A percentile compares a stretch with the other conserved stretches of the same genome.
These are phyloP conservation scores for Avicennia marina DNA, from an alignment of 257 asterid genomes.

Conservation along the genomic window DNA sequence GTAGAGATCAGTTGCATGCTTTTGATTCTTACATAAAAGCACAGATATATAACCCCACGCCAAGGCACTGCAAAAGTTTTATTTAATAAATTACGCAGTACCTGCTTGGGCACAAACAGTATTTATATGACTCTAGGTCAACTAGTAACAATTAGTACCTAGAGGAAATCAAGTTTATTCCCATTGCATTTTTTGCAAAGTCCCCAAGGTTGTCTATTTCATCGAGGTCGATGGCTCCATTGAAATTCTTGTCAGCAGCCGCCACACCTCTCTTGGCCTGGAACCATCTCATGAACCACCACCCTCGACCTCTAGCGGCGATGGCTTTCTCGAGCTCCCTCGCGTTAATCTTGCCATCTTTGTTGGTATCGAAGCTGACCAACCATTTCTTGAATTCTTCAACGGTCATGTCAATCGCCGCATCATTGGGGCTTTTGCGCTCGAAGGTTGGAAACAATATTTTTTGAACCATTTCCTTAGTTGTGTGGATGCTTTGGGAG, in stretches of 20 bases:
- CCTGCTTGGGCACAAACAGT: no score
- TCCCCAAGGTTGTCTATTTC: slow-evolving; percentile 31
- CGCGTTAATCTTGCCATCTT: slow-evolving; percentile 23
- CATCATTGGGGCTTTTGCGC: no score
- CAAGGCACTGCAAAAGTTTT: no score
- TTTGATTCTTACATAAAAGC: no score
- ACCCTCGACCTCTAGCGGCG: slow-evolving; percentile 7
- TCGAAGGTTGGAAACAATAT: slow-evolving; percentile 11
- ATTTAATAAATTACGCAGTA: no score
- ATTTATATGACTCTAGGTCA: no score
- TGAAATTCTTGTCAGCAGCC: slow-evolving; percentile 21
- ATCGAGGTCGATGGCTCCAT: slow-evolving; percentile 33
- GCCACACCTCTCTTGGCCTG: slow-evolving; percentile 30
- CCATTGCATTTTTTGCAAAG: slow-evolving; percentile 30
- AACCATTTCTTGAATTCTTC: slow-evolving; percentile 40
- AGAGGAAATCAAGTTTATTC: slow-evolving; percentile 14
- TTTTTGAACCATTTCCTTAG: neutral
- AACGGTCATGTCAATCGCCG: slow-evolving; percentile 22
- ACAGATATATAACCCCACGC: no score
- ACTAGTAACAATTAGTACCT: neutral
- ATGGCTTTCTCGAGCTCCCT: slow-evolving; percentile 26
- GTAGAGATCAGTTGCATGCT: no score
- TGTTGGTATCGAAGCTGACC: slow-evolving; percentile 20
- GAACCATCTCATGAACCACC: slow-evolving; percentile 6
- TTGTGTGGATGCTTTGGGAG: no score